A percentile compares a stretch with the other conserved stretches of the same genome.
phyloP scores from a whole-genome alignment of 73 alveolate species.

The Diophrys appendiculata region DNA sequence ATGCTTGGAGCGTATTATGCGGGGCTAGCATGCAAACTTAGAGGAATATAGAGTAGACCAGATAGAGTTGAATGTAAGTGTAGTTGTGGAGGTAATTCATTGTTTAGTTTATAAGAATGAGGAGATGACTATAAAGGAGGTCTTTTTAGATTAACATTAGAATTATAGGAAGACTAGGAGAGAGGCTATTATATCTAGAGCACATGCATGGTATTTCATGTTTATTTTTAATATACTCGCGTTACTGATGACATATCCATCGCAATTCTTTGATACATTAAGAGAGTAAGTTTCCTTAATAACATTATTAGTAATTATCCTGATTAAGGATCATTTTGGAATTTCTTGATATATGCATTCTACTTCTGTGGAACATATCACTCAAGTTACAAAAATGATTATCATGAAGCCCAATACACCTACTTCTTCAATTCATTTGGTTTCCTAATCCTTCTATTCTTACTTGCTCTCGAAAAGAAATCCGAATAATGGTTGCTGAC shows the following conservation, averaged over 20 bases:
- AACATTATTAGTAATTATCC: background rate
- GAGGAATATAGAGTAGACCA: background rate
- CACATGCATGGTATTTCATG: background rate
- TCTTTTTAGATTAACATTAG: background rate
- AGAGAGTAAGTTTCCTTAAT: background rate
- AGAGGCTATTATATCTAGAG: background rate
- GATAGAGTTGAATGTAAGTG: background rate
- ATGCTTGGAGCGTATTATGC: background rate
- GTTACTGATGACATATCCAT: background rate
- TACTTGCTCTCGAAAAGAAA: background rate
- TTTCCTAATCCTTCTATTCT: background rate
- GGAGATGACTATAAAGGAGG: background rate
- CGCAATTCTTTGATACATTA: background rate
- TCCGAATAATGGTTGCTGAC: conserved; percentile 4
- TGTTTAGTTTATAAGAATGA: conserved; percentile 6
- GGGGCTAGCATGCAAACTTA: background rate
- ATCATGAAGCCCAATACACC: background rate
- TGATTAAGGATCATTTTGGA: background rate
- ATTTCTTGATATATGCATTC: background rate
- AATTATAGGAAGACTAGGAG: background rate
- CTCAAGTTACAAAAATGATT: background rate
- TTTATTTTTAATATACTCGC: background rate
- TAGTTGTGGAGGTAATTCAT: background rate
- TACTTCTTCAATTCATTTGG: conserved; percentile 3
- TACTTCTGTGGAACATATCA: conserved; percentile 10